A percentile compares a stretch with the other conserved stretches of the same genome.
These are phyloP conservation scores for Pseudotsuga menziesii DNA, from an alignment of 75 land plant genomes.

Conservation along the genomic window DNA sequence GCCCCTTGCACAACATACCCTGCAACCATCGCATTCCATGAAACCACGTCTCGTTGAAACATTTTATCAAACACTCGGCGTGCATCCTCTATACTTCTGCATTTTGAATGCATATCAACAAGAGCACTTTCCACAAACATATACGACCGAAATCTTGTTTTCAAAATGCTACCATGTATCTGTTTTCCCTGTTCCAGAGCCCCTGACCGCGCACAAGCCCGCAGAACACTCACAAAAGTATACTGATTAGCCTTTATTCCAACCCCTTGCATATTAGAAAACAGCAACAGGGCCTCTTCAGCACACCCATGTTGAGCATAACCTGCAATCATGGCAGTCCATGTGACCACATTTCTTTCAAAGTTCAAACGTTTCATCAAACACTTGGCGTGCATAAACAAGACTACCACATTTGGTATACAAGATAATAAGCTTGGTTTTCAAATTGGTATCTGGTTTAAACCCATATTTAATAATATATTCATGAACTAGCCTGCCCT, in stretches of 20 bases:
- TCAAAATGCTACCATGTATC: constrained; percentile 30
- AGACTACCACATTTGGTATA: constrained; percentile 22
- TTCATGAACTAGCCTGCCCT: constrained; percentile 10
- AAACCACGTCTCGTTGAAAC: constrained; percentile 8
- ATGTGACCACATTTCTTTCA: constrained; percentile 19
- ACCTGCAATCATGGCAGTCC: constrained; percentile 27
- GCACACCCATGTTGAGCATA: constrained; percentile 21
- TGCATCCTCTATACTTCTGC: constrained; percentile 14
- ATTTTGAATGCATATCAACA: constrained; percentile 23
- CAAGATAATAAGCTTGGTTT: constrained; percentile 2
- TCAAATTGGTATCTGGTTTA: constrained; percentile 10
- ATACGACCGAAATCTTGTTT: constrained; percentile 30
- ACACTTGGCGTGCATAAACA: constrained; percentile 20
- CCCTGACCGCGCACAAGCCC: constrained; percentile 26
- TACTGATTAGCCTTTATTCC: constrained; percentile 5
- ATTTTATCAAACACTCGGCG: constrained; percentile 13
- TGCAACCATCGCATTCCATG: constrained; percentile 12
- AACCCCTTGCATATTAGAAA: constrained; percentile 14
- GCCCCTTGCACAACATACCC: too few species aligned
- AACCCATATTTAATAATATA: constrained; percentile 4
- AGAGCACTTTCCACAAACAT: constrained; percentile 18
- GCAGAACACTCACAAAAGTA: constrained; percentile 20
- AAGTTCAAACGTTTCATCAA: constrained; percentile 10
- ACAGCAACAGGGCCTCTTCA: constrained; percentile 16
- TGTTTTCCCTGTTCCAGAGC: constrained; percentile 15